Conservation (phyloP, 768 basidiomycete genomes). For the Lactarius quietus region DNA sequence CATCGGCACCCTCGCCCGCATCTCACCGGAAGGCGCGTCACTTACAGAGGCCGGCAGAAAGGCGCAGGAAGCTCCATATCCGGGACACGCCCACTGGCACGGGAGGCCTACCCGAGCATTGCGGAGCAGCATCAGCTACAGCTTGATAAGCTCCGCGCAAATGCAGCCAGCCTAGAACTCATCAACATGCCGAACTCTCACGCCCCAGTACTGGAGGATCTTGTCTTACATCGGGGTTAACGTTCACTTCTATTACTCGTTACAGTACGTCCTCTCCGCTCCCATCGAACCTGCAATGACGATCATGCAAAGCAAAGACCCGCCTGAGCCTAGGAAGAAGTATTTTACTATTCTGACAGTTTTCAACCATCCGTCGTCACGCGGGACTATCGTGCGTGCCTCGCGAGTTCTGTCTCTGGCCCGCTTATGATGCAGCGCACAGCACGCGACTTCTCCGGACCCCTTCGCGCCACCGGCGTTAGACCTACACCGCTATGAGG, state of each 20-base stretch:
- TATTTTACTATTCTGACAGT: constrained; percentile 40
- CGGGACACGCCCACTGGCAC: constrained; percentile 25
- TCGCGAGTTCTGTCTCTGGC: no score
- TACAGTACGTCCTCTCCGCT: no score
- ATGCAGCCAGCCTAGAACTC: constrained; percentile 34
- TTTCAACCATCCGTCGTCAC: constrained; percentile 45
- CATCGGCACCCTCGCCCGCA: constrained; percentile 26
- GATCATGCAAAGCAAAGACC: constrained; percentile 33
- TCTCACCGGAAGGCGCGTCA: constrained; percentile 27
- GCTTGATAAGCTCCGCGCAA: constrained; percentile 33
- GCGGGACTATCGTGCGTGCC: constrained; percentile 46
- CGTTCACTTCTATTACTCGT: no score
- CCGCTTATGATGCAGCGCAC: constrained; percentile 23
- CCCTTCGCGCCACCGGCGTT: constrained; percentile 31
- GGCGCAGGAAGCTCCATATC: constrained; percentile 30
- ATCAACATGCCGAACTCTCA: constrained; percentile 32
- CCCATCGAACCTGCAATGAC: no score
- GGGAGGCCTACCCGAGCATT: no score
- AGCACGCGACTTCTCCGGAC: constrained; percentile 34
- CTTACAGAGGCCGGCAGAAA: no score
- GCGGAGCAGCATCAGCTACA: constrained; percentile 42
- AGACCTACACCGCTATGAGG: constrained; percentile 35
- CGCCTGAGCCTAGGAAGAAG: constrained; percentile 38
- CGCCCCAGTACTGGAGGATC: constrained; percentile 31
- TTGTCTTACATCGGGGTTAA: no score